Evolutionary conservation across 345 rosid species (phyloP).

Genomic region (Heritiera littoralis): DNA sequence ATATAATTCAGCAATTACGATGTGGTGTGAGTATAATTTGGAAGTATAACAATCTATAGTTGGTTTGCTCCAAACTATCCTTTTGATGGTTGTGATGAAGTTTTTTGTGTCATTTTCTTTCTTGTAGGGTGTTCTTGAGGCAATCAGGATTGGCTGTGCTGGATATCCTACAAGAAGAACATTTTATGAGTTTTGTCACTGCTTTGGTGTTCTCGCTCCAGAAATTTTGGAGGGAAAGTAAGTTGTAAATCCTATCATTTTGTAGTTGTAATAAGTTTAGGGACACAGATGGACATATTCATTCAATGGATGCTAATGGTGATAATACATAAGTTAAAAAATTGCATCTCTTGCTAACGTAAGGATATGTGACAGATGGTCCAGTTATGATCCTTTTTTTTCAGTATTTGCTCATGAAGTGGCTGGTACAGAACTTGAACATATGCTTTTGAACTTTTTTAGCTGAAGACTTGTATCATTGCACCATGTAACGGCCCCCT

Average conservation of each 20-base stretch:
- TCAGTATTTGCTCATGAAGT: background rate
- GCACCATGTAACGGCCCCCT: background rate
- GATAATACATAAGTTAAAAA: background rate
- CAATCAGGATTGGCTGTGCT: slow-evolving; percentile 82
- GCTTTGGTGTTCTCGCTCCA: slow-evolving; percentile 74
- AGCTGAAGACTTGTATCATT: background rate
- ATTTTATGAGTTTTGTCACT: slow-evolving; percentile 73
- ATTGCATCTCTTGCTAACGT: background rate
- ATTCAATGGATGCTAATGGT: background rate
- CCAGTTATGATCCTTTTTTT: background rate
- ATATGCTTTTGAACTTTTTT: background rate
- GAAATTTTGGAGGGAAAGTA: slow-evolving; percentile 74
- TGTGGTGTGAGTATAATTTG: slow-evolving; percentile 85
- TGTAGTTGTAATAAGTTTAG: slow-evolving; percentile 10
- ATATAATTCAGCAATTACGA: slow-evolving; percentile 92
- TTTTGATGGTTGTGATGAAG: slow-evolving; percentile 22
- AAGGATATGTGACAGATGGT: background rate
- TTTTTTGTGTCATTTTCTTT: slow-evolving; percentile 6
- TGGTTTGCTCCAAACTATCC: slow-evolving; percentile 9
- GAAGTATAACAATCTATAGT: slow-evolving; percentile 19
- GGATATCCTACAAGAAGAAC: slow-evolving; percentile 83
- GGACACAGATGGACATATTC: background rate
- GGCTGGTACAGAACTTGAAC: background rate
- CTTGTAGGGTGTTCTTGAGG: slow-evolving; percentile 85
- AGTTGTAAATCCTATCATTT: slow-evolving; percentile 27